A percentile compares a stretch with the other conserved stretches of the same genome.
Evolutionary conservation across 2,329 filamentous ascomycete species (phyloP).

Genomic region (Penicillium palitans): DNA sequence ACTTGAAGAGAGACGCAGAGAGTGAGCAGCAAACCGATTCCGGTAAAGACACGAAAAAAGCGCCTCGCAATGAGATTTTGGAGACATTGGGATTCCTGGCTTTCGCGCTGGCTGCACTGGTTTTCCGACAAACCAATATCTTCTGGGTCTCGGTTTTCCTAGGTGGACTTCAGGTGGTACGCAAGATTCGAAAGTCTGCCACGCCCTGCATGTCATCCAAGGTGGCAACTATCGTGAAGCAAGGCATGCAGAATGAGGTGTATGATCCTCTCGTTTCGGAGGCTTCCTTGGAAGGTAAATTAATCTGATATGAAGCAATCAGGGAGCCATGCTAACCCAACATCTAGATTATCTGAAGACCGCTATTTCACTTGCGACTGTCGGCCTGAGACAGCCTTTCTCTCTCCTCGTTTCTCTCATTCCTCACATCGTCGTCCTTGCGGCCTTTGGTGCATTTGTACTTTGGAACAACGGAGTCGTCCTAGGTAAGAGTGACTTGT

Average conservation of each 20-base stretch:
- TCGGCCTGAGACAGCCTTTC: slow-evolving; percentile 49
- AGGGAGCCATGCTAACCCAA: slow-evolving; percentile 24
- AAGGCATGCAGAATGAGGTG: slow-evolving; percentile 42
- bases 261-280: slow-evolving; percentile 53
- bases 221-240: slow-evolving; percentile 32
- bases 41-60: neutral
- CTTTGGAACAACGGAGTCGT: slow-evolving; percentile 89
- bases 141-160: slow-evolving; percentile 74
- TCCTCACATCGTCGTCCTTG: slow-evolving; percentile 63
- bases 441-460: slow-evolving; percentile 72
- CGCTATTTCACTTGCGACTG: slow-evolving; percentile 64
- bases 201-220: slow-evolving; percentile 30
- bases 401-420: slow-evolving; percentile 42
- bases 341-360: slow-evolving; percentile 50
- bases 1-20: slow-evolving; percentile 38
- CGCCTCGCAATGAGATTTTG: slow-evolving; percentile 20
- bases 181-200: slow-evolving; percentile 34
- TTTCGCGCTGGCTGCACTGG: slow-evolving; percentile 65
- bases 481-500: slow-evolving; percentile 60
- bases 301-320: neutral
- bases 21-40: slow-evolving; percentile 25
- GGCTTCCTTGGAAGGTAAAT: slow-evolving; percentile 52
- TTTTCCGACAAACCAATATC: slow-evolving; percentile 91
- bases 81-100: slow-evolving; percentile 47
- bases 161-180: slow-evolving; percentile 46